Evolutionary conservation across 257 asterid genomes (phyloP).

Genomic region (Dorcoceras hygrometricum): DNA sequence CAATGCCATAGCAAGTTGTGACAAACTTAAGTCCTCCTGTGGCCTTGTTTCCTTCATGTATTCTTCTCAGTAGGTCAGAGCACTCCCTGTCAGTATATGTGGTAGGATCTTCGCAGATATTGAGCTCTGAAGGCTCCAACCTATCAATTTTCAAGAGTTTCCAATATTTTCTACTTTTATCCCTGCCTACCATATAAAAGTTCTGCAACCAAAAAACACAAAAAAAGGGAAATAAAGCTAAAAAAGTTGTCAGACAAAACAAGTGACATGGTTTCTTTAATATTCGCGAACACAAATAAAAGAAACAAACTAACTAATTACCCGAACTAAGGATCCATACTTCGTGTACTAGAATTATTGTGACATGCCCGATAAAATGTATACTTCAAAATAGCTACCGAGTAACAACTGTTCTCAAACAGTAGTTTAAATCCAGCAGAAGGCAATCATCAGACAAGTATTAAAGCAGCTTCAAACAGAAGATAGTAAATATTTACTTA

Average conservation of each 20-base stretch:
- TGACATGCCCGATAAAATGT: not conserved
- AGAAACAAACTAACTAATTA: not conserved
- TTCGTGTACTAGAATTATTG: not conserved
- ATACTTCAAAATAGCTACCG: slow-evolving; percentile 1
- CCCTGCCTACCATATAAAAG: slow-evolving; percentile 69
- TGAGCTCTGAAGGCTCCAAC: slow-evolving; percentile 55
- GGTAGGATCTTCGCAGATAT: slow-evolving; percentile 59
- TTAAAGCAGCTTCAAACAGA: slow-evolving; percentile 4
- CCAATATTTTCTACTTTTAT: slow-evolving; percentile 60
- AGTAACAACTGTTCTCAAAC: not conserved
- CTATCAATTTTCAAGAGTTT: slow-evolving; percentile 65
- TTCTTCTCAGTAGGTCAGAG: slow-evolving; percentile 63
- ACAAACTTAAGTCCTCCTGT: slow-evolving; percentile 73
- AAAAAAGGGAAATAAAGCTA: slow-evolving; percentile 16
- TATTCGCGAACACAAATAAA: not conserved
- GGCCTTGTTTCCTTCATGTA: slow-evolving; percentile 60
- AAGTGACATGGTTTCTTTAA: not conserved
- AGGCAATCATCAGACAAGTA: slow-evolving; percentile 15
- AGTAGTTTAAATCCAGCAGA: not conserved
- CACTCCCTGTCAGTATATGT: slow-evolving; percentile 60
- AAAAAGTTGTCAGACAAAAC: not conserved
- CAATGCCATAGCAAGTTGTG: slow-evolving; percentile 72
- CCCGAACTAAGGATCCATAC: not conserved
- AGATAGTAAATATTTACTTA: not conserved
- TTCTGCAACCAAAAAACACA: slow-evolving; percentile 43